Base-by-base conservation (phyloP, 2,329 filamentous ascomycete species). In the Ceratocystis diversiconidia region DNA sequence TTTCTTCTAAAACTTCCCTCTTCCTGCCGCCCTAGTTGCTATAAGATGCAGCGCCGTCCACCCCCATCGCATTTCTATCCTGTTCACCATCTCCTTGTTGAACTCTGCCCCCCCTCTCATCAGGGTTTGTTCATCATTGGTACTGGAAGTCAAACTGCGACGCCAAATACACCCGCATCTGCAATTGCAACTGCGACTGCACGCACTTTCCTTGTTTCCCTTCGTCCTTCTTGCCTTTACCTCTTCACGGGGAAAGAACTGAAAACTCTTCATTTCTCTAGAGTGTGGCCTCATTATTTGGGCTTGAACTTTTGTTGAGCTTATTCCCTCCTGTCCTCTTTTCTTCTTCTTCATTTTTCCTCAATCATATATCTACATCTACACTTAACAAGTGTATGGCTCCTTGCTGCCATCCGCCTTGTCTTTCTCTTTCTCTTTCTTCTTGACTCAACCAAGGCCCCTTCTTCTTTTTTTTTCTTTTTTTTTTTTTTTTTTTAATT, bases 81-180 rank as follows among this genome's bases (percentile, higher is more conserved):
- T 46, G 36, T 17, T 44, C 60, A 62, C n/a, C 36, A 25, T 62
- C 60, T 62, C 60, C 36, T 62, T n/a, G 32, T 32, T 59, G 55
- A 36, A 59, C 25, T 19, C 5, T 36, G 15, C 28, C 52, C 55
- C 36, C 36, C 28, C 28, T 41, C 36, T 3, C 32, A 59, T 59
- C 55, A 59, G 55, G 28, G 55, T 59, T 59, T 30, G 55, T 32
- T 59, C 55, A 59, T 36, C 28, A 59, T 7, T 12, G 22, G 55
- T n/a, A 59, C 32, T 28, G 32, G 28, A 36, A 59, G 55, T 59
- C 55, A 36, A 59, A 28, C 36, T 41, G 36, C 12, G 36, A 41
- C 36, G 36, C 36, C 3, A 41, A 15, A 41, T 41, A 41, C 36
- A 5, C 12, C 12, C 12, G 12, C 36, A 41, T 5, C 36, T 41